Evolutionary conservation across 148 eudicot species (phyloP).

Genomic region (Rheum nobile): DNA sequence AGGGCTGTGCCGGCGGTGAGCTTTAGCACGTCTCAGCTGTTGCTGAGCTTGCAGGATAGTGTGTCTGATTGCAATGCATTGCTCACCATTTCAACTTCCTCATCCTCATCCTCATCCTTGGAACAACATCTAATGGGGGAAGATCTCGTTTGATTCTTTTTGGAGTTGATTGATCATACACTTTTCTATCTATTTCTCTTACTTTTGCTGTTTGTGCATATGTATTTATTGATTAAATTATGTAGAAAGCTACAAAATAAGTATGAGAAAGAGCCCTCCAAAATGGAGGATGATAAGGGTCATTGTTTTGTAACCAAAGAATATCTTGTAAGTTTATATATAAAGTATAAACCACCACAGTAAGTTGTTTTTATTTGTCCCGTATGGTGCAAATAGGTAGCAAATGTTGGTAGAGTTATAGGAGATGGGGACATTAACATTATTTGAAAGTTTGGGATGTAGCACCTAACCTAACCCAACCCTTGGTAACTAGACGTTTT

Average conservation of each 20-base stretch:
- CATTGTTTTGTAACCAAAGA: background rate
- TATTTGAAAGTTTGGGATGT: too few species aligned
- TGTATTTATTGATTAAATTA: background rate
- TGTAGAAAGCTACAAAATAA: background rate
- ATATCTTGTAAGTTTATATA: background rate
- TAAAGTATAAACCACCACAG: background rate
- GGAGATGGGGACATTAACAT: too few species aligned
- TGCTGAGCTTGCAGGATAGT: constrained; percentile 62
- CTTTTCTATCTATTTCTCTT: background rate
- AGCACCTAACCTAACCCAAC: too few species aligned
- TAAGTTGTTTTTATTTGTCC: background rate
- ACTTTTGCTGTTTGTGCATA: background rate
- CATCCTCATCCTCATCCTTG: constrained; percentile 16
- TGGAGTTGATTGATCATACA: background rate
- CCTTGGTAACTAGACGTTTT: background rate
- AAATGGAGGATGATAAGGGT: background rate
- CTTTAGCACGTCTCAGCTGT: constrained; percentile 50
- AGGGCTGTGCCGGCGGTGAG: constrained; percentile 46
- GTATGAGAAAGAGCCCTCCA: background rate
- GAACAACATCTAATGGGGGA: background rate
- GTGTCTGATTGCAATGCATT: constrained; percentile 69
- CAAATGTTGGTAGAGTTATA: background rate
- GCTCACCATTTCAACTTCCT: constrained; percentile 52
- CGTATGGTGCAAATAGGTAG: background rate
- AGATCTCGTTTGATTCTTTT: background rate